phyloP scores from a whole-genome alignment of 1,139 yeast species.

The Lodderomyces margitis region DNA sequence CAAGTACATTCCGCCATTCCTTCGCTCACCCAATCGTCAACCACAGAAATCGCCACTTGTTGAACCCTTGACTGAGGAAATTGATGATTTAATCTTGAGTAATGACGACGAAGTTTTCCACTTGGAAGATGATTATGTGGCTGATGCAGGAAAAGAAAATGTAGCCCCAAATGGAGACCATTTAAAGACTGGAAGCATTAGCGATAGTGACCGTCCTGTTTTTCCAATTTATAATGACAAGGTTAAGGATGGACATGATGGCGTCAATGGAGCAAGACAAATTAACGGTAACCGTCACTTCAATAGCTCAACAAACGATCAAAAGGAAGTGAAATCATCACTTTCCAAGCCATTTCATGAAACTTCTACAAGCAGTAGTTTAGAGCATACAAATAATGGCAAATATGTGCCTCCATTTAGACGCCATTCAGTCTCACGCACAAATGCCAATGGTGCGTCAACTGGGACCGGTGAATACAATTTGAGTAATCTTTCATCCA shows the following conservation, averaged over 20 bases:
- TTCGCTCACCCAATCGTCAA: constrained; percentile 38
- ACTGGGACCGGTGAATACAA: neutral
- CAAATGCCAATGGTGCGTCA: neutral
- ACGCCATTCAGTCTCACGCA: constrained; percentile 36
- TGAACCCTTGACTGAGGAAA: constrained; percentile 38
- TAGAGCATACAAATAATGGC: constrained; percentile 37
- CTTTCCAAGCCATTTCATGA: neutral
- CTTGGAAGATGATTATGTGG: constrained; percentile 40
- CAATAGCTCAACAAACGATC: neutral
- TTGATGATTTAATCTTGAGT: constrained; percentile 33
- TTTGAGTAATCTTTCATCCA: neutral
- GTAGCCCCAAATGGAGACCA: neutral
- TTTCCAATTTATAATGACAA: neutral
- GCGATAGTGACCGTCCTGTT: neutral
- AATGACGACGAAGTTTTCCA: constrained; percentile 44
- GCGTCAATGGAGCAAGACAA: neutral
- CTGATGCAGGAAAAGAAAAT: constrained; percentile 1
- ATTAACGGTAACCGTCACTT: constrained; percentile 1
- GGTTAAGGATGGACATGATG: constrained; percentile 2
- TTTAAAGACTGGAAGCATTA: neutral
- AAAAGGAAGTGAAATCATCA: neutral
- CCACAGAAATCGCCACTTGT: constrained; percentile 32
- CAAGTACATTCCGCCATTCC: constrained; percentile 46
- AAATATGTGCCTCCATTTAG: constrained; percentile 73
- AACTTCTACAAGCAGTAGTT: constrained; percentile 12